A percentile compares a stretch with the other conserved stretches of the same genome.
These are phyloP conservation scores for Atalantia buxifolia DNA, from an alignment of 345 rosid genomes.

Conservation along the genomic window DNA sequence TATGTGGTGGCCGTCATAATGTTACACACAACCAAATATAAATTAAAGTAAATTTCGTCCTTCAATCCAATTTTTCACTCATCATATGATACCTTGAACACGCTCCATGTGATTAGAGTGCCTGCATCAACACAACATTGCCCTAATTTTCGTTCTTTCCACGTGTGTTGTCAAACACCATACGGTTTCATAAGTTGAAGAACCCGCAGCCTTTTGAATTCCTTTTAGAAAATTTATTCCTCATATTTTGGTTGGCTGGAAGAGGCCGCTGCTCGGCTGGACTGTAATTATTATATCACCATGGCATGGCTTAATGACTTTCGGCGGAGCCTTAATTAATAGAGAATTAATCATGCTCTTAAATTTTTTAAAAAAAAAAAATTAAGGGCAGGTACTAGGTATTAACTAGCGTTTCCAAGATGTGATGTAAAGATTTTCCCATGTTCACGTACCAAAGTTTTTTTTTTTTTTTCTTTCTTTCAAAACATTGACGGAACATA, in stretches of 20 bases:
- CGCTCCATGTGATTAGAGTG: not conserved
- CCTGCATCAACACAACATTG: not conserved
- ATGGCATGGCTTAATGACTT: constrained; percentile 15
- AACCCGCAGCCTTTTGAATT: not conserved
- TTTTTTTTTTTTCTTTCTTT: not conserved
- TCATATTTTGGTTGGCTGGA: not conserved
- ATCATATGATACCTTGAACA: not conserved
- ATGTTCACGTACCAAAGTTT: not conserved
- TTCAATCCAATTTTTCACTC: not conserved
- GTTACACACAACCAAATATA: not conserved
- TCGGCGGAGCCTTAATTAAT: constrained; percentile 27
- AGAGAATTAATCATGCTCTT: constrained; percentile 10
- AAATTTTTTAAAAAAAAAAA: not conserved
- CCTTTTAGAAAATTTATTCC: not conserved
- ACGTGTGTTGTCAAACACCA: constrained; percentile 13
- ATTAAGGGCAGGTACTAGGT: constrained; percentile 15
- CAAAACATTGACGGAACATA: not conserved
- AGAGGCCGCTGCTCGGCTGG: not conserved
- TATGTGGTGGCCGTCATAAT: not conserved
- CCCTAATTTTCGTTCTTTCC: constrained; percentile 3
- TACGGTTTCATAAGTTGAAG: not conserved
- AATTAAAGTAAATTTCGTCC: not conserved
- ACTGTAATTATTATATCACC: constrained; percentile 12
- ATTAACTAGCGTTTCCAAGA: not conserved
- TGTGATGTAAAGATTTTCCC: constrained; percentile 1